Evolutionary conservation across 169 alveolate genomes (phyloP), one percentile per base, ranked within the genome.

Genomic region (Plasmodium sp.): DNA sequence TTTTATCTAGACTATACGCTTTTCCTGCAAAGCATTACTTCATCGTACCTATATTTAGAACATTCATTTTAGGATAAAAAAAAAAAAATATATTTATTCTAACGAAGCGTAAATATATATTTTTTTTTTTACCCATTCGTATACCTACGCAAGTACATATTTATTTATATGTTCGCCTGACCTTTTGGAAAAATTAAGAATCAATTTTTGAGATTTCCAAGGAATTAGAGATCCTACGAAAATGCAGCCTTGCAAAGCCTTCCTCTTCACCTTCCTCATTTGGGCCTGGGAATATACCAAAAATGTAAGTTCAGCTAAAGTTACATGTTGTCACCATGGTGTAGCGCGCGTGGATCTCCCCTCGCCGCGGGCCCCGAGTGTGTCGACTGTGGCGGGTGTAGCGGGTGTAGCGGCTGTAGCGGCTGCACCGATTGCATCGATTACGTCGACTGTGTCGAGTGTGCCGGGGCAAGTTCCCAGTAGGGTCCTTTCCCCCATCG

Each of bases 231-330:
- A 5, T 16, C 22, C 22, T 2, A 62, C 18, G 14, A 43, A 79
- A 43, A 79, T 79, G 84, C 16, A 36, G 12, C 45, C 45, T 5
- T 41, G 12, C 56, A 79, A 79, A 43, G 72, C 84, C n/a, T 79
- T 79, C 22, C 48, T 79, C n/a, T 43, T 79, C 43, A 41, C 84
- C 84, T 79, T 79, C 39, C 73, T 79, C 16, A 7, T 79, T n/a
- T 41, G 84, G 84, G 84, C 56, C 6, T 16, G 84, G 84, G 84
- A 79, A 79, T 43, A 31, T 12, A 43, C 84, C 39, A 41, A 79
- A 79, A 79, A 79, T n/a, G 84, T 79, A 79, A 79, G 84, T 16
- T 34, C 31, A 18, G 36, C 34, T 0, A 62, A 62, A 62, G 2
- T 10, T 0, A 48, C 5, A 12, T 12, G 14, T 12, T 45, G 16